Evolutionary conservation across 257 asterid genomes (phyloP).

Genomic region (Solanum medicagineum): DNA sequence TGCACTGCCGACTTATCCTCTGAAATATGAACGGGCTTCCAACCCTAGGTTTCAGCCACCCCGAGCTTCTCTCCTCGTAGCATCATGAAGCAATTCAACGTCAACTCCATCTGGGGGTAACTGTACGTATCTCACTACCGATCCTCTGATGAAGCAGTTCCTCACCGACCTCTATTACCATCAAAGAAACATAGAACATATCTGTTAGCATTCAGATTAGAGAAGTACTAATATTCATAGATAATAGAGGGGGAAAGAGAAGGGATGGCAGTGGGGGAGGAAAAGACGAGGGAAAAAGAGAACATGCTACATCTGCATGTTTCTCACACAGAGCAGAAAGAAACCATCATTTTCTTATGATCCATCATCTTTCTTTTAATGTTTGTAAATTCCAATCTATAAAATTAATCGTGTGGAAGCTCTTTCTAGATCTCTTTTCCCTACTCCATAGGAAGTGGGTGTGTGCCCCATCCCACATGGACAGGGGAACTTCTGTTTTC

Average conservation of each 20-base stretch:
- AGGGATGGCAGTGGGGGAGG: background rate
- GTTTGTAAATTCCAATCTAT: too few species aligned
- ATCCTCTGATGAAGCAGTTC: constrained; percentile 96
- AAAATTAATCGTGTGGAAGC: background rate
- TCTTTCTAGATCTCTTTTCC: background rate
- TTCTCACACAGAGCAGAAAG: background rate
- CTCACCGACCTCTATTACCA: constrained; percentile 68
- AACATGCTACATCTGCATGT: background rate
- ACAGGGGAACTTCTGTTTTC: background rate
- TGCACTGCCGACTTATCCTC: background rate
- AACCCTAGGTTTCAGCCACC: constrained; percentile 34
- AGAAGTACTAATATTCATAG: background rate
- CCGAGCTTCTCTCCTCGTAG: constrained; percentile 95
- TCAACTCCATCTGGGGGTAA: constrained; percentile 98
- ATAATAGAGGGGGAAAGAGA: background rate
- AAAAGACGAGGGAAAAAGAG: background rate
- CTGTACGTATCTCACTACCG: constrained; percentile 96
- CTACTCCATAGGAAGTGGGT: background rate
- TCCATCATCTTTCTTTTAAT: too few species aligned
- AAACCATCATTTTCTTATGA: too few species aligned
- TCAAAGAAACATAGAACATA: background rate
- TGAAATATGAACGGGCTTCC: background rate
- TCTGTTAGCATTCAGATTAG: background rate
- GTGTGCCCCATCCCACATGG: background rate
- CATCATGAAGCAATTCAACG: constrained; percentile 88